Conservation (phyloP, 495 filamentous ascomycete genomes). For the Neurospora sp. region DNA sequence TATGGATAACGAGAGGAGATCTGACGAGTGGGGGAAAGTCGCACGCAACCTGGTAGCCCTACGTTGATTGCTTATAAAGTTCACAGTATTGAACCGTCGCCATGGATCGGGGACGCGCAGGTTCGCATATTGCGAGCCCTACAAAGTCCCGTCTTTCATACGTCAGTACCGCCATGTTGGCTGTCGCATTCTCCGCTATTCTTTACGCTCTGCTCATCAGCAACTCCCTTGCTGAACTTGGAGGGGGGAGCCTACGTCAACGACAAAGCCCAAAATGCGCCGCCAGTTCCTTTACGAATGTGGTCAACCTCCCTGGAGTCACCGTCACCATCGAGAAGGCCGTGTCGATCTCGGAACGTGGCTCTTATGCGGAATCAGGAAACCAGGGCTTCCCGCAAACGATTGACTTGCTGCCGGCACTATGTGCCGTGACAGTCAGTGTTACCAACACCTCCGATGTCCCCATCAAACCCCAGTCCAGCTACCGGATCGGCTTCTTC, state of each 20-base stretch:
- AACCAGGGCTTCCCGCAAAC: slow-evolving; percentile 32
- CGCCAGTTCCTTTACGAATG: slow-evolving; percentile 6
- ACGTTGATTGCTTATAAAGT: background rate
- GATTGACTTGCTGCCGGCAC: slow-evolving; percentile 32
- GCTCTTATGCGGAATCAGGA: slow-evolving; percentile 23
- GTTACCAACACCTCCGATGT: slow-evolving; percentile 22
- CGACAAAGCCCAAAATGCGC: slow-evolving; percentile 5
- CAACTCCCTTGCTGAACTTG: background rate
- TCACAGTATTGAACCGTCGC: background rate
- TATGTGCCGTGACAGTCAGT: slow-evolving; percentile 40
- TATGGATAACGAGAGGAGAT: background rate
- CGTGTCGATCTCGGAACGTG: slow-evolving; percentile 19
- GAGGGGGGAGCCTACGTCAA: background rate
- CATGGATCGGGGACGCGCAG: background rate
- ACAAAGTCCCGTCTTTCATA: background rate
- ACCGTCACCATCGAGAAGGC: slow-evolving; percentile 20
- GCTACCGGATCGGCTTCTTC: slow-evolving; percentile 41
- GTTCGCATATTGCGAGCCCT: background rate
- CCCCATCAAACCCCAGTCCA: slow-evolving; percentile 26
- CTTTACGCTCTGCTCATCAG: background rate
- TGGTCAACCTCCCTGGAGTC: slow-evolving; percentile 10
- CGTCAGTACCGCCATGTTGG: background rate
- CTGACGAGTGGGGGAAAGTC: background rate
- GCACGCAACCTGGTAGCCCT: background rate
- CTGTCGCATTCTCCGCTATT: background rate